Percentiles rank a stretch among this genome's conserved stretches.
Evolutionary conservation across 176 grass and related monocot genomes (phyloP).

Genomic region (Zizania latifolia): DNA sequence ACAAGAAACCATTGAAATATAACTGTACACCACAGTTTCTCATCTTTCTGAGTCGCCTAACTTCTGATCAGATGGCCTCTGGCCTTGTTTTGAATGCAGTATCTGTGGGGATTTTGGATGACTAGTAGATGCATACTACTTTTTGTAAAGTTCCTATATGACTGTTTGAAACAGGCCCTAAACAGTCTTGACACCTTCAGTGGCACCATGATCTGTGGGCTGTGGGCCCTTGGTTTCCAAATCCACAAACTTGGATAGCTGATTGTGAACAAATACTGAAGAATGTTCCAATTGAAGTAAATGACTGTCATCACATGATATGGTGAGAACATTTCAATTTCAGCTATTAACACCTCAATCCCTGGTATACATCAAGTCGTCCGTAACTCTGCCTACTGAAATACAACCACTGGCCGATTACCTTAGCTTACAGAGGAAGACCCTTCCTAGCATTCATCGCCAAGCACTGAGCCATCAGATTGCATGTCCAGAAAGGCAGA

Average conservation of each 20-base stretch:
- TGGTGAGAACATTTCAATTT: constrained; percentile 15
- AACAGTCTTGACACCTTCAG: background rate
- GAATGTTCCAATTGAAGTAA: background rate
- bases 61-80: background rate
- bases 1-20: background rate
- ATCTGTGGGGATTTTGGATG: background rate
- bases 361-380: constrained; percentile 30
- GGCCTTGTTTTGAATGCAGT: background rate
- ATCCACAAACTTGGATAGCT: background rate
- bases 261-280: background rate
- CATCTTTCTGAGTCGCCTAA: background rate
- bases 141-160: background rate
- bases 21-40: background rate
- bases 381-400: background rate
- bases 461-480: constrained; percentile 40
- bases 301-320: background rate
- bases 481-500: background rate
- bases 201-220: background rate
- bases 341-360: background rate
- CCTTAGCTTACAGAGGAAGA: background rate
- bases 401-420: constrained; percentile 9
- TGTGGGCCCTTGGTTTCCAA: background rate
- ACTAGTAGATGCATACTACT: background rate
- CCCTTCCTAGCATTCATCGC: constrained; percentile 14
- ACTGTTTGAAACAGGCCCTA: background rate